Base-by-base conservation (phyloP, 257 asterid genomes). In the Craterostigma plantagineum region DNA sequence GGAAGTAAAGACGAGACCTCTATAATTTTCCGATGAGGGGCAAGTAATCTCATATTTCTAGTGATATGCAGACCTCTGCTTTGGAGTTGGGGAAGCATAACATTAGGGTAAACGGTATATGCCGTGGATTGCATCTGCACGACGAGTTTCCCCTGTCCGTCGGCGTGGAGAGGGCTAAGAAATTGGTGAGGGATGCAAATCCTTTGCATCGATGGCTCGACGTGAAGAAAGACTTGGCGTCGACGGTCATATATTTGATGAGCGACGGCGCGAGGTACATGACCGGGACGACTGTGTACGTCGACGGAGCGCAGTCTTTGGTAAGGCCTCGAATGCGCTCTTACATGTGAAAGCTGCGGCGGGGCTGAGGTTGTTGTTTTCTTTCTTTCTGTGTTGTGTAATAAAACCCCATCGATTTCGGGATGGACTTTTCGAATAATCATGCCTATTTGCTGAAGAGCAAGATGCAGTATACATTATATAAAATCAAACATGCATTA, bases 261-360 rank as follows among this genome's bases (percentile, higher is more conserved):
- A 81, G 94, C 9, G 82, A 86, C 34, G 94, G 84, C 18, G 60
- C 97, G 3, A 62, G 90, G 17, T 86, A 78, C 68, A 71, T 86
- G 93, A 86, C 93, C 0, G 94, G 97, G 38, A 86, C 97, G 11
- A 81, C 91, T 55, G 67, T 69, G 52, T 75, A 53, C 18, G 94
- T 86, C 0, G 94, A 86, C 33, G 94, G 97, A 11, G 97, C 73
- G 39, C 94, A 86, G 73, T 86, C 94, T 46, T 43, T 86, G 50
- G 80, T 73, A 16, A 71, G 91, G 71, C 93, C 93, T 55, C 75
- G 97, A 7, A 69, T 86, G 93, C 58, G 58, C 45, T 81, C 97
- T 33, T 86, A 63, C 58, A 81, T 86, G 93, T 81, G 70, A 71
- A 23, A 23, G 30, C 30, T 23, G 30, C 30, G 6, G 30, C 30